phyloP scores from a whole-genome alignment of 192 early-diverging fungal species.

The Geranomyces michiganensis region DNA sequence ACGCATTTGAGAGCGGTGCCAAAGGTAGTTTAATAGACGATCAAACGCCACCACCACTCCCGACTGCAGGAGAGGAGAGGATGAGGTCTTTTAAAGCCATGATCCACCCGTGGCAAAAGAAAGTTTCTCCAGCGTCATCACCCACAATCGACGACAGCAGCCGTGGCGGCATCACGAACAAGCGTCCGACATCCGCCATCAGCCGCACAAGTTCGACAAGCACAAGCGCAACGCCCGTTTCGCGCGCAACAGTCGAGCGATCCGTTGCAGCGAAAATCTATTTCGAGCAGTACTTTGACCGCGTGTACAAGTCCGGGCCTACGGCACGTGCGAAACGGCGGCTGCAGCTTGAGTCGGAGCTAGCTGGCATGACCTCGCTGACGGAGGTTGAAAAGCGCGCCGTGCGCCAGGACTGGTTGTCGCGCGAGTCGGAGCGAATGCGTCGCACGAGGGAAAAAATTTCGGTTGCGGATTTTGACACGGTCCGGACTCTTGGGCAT shows the following conservation, averaged over 20 bases:
- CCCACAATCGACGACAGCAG: neutral
- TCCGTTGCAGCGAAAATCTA: conserved; percentile 64
- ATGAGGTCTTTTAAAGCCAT: conserved; percentile 18
- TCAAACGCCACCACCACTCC: neutral
- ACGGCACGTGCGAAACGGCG: conserved; percentile 51
- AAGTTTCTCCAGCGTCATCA: conserved; percentile 9
- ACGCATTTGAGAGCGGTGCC: neutral
- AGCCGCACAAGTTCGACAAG: neutral
- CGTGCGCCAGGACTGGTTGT: conserved; percentile 55
- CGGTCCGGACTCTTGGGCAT: conserved; percentile 55
- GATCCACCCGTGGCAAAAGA: conserved; percentile 27
- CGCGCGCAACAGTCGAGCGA: conserved; percentile 58
- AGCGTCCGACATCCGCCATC: conserved; percentile 7
- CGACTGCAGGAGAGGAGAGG: conserved; percentile 8
- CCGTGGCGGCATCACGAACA: neutral
- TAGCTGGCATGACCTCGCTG: conserved; percentile 43
- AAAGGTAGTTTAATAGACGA: neutral
- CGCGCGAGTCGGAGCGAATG: conserved; percentile 58
- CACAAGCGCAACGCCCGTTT: conserved; percentile 19
- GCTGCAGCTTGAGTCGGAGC: conserved; percentile 55
- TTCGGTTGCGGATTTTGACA: conserved; percentile 54
- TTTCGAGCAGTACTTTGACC: conserved; percentile 64
- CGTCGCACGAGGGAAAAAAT: conserved; percentile 45
- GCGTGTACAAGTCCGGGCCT: conserved; percentile 48
- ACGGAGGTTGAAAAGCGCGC: conserved; percentile 55